Evolutionary conservation across 495 filamentous ascomycete genomes (phyloP), one percentile per base, ranked within the genome.

Genomic region (Friedmanniomyces simplex): DNA sequence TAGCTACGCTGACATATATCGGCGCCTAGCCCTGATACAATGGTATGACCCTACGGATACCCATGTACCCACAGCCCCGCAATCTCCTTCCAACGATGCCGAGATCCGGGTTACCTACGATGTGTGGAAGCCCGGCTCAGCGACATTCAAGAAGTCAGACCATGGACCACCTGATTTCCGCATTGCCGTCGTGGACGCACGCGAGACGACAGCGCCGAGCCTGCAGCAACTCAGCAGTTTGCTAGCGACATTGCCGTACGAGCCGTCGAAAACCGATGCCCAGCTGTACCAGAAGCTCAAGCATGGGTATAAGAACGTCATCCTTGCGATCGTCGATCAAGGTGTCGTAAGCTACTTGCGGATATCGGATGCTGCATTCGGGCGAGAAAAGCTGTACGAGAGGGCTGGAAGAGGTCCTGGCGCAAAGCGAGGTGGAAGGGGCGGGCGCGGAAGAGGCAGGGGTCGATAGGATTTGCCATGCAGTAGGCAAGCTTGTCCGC

Each of bases 261-360:
- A 83, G 52, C 80, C 85, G 0, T 84, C 83, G 0, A 68, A 59
- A 4, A 16, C 39, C 14, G 46, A 26, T 1, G 57, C 24, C 8
- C 49, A 63, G 41, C 22, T 70, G 16, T 69, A 71, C 64, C 62
- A 65, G 59, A 67, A 66, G 53, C 57, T 96, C 57, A 90, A 86
- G 65, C 82, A 96, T 54, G 93, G 89, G 13, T 85, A 87, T 66
- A 78, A 89, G 57, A 89, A 87, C 68, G 88, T 89, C 7, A 73
- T 96, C 49, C 63, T 98, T 18, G 93, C 91, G 0, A 80, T 97
- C 5, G 88, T 95, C 10, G 93, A 97, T 66, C 78, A 88, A 55
- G 93, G 93, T 0, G 76, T 98, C 28, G 85, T 89, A 30, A 96
- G 90, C 66, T 98, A 88, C 67, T 70, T 96, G 49, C 78, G 86